Percentiles rank a stretch among this genome's conserved stretches.
These are phyloP conservation scores for Cladobotryum mycophilum DNA, from an alignment of 2,329 filamentous ascomycete genomes.

Conservation along the genomic window DNA sequence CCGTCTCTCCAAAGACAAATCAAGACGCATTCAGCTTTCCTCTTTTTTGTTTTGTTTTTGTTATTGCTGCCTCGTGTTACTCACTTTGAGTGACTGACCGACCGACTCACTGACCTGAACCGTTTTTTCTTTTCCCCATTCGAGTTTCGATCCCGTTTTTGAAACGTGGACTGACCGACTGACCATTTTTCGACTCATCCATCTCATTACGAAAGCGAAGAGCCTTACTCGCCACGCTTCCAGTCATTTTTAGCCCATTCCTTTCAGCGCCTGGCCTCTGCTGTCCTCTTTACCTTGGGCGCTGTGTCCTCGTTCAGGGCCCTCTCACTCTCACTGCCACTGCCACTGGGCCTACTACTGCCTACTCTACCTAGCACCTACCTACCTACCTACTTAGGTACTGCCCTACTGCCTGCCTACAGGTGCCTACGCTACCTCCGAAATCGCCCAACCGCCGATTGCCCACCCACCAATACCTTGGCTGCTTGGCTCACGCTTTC, in stretches of 20 bases:
- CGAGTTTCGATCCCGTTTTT: not conserved
- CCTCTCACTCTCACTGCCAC: slow-evolving; percentile 11
- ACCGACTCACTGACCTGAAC: not conserved
- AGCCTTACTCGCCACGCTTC: slow-evolving; percentile 7
- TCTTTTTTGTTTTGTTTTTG: no score
- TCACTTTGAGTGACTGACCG: slow-evolving; percentile 2
- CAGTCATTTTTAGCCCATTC: not conserved
- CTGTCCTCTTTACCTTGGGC: not conserved
- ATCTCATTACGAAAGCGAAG: not conserved
- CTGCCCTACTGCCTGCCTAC: no score
- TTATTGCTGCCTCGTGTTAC: slow-evolving; percentile 7
- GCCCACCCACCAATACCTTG: no score
- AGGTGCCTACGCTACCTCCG: slow-evolving; percentile 26
- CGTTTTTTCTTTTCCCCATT: not conserved
- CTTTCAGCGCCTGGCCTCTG: no score
- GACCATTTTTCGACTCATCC: slow-evolving; percentile 6
- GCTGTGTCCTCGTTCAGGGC: slow-evolving; percentile 1
- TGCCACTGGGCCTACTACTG: slow-evolving; percentile 5
- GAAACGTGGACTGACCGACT: no score
- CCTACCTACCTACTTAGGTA: no score
- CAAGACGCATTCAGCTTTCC: not conserved
- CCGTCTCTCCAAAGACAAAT: not conserved
- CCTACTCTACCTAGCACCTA: no score
- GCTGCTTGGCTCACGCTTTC: slow-evolving; percentile 25
- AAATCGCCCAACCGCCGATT: slow-evolving; percentile 26